Conservation (phyloP, 2,329 filamentous ascomycete species). For the Penicillium sp. region DNA sequence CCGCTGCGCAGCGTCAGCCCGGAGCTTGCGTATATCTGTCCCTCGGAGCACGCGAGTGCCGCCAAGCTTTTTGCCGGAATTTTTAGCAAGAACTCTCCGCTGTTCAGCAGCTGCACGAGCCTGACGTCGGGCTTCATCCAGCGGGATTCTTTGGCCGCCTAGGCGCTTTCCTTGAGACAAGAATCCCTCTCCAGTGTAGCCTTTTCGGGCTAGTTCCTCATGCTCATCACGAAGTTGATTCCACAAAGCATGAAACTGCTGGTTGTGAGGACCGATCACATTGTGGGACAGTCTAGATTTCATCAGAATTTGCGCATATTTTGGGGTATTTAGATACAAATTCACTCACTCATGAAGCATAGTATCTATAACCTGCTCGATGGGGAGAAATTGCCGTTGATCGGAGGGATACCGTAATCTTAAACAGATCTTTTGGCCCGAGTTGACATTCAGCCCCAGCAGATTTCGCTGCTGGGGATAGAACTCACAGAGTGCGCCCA, state of each 20-base stretch:
- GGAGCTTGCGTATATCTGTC: slow-evolving; percentile 61
- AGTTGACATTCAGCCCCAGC: slow-evolving; percentile 71
- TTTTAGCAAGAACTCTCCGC: slow-evolving; percentile 49
- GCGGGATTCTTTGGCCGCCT: slow-evolving; percentile 57
- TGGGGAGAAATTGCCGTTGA: slow-evolving; percentile 64
- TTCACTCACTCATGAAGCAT: slow-evolving; percentile 69
- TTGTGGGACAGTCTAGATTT: slow-evolving; percentile 62
- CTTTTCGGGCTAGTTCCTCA: slow-evolving; percentile 64
- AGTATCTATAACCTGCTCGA: slow-evolving; percentile 76
- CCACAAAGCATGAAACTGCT: slow-evolving; percentile 75
- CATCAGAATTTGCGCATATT: slow-evolving; percentile 7
- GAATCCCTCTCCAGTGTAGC: slow-evolving; percentile 86
- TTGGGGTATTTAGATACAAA: neutral
- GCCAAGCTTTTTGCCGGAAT: slow-evolving; percentile 64
- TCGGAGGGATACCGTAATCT: slow-evolving; percentile 70
- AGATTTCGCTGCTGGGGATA: slow-evolving; percentile 66
- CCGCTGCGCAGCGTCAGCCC: slow-evolving; percentile 62
- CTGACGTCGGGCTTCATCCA: slow-evolving; percentile 63
- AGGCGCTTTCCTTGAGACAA: slow-evolving; percentile 64
- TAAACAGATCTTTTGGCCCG: slow-evolving; percentile 69
- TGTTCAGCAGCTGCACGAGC: slow-evolving; percentile 68
- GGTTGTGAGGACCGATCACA: slow-evolving; percentile 71
- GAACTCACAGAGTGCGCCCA: slow-evolving; percentile 74
- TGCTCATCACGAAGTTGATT: slow-evolving; percentile 82
- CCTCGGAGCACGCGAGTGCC: slow-evolving; percentile 51